phyloP scores from a whole-genome alignment of 1,284 basidiomycete genomes.

The Pseudozyma pruni region DNA sequence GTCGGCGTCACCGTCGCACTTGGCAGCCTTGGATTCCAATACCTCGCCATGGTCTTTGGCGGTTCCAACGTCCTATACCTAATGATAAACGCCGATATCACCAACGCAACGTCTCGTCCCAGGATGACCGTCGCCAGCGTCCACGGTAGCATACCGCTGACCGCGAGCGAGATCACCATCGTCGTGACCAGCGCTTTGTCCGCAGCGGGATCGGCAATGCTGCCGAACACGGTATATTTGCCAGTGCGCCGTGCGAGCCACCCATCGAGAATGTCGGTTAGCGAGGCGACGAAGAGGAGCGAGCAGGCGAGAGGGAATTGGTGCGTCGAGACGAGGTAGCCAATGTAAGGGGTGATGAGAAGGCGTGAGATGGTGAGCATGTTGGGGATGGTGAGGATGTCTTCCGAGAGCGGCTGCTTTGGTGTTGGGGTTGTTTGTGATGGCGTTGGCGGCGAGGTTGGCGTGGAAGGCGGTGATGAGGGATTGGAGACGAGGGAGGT shows the following conservation, averaged over 20 bases:
- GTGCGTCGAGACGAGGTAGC: slow-evolving; percentile 88
- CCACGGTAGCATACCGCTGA: slow-evolving; percentile 84
- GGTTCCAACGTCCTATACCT: slow-evolving; percentile 87
- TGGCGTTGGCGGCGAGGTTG: slow-evolving; percentile 74
- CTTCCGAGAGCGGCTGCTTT: slow-evolving; percentile 73
- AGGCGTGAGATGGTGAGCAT: slow-evolving; percentile 87
- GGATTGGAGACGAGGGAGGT: slow-evolving; percentile 48
- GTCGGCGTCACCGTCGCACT: slow-evolving; percentile 93
- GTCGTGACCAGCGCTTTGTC: slow-evolving; percentile 98
- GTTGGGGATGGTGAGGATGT: slow-evolving; percentile 95
- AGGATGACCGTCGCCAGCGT: slow-evolving; percentile 86
- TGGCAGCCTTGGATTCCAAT: slow-evolving; percentile 94
- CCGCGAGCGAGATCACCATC: slow-evolving; percentile 84
- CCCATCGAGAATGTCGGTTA: slow-evolving; percentile 92
- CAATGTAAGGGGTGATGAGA: slow-evolving; percentile 85
- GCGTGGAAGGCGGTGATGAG: slow-evolving; percentile 68
- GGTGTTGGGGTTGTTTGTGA: slow-evolving; percentile 64
- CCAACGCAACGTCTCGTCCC: slow-evolving; percentile 86
- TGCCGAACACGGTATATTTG: slow-evolving; percentile 80
- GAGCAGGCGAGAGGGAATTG: slow-evolving; percentile 82
- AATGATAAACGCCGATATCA: slow-evolving; percentile 91
- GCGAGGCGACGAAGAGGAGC: slow-evolving; percentile 85
- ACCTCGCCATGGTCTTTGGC: slow-evolving; percentile 89
- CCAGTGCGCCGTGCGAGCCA: slow-evolving; percentile 85
- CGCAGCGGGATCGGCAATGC: slow-evolving; percentile 94